Evolutionary conservation across 805 yeast species (phyloP).

Genomic region (Metschnikowia vanudenii): DNA sequence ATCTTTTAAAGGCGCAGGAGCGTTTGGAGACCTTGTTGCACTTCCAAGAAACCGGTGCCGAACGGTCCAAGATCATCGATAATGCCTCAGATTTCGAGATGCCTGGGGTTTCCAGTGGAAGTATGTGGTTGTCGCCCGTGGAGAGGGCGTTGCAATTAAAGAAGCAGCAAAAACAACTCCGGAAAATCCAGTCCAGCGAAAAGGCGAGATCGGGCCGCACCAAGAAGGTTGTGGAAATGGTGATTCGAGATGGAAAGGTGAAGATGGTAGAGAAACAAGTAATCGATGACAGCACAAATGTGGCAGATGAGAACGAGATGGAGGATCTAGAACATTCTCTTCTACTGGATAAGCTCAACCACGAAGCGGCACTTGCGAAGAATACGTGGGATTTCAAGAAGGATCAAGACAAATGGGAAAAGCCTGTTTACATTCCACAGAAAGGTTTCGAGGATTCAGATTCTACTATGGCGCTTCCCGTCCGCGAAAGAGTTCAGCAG

Average conservation of each 20-base stretch:
- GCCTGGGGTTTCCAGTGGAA: slow-evolving; percentile 46
- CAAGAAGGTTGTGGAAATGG: slow-evolving; percentile 70
- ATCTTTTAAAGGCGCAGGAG: slow-evolving; percentile 65
- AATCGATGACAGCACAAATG: slow-evolving; percentile 23
- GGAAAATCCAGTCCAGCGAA: slow-evolving; percentile 61
- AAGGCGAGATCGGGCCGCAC: slow-evolving; percentile 64
- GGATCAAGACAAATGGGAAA: slow-evolving; percentile 55
- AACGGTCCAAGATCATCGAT: slow-evolving; percentile 89
- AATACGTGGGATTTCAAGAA: slow-evolving; percentile 60
- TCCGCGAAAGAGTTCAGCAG: slow-evolving; percentile 17
- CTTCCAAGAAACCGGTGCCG: slow-evolving; percentile 84
- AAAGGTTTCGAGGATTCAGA: not conserved
- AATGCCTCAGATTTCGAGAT: slow-evolving; percentile 86
- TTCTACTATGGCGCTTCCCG: not conserved
- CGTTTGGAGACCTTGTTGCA: slow-evolving; percentile 69
- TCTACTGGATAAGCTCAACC: slow-evolving; percentile 21
- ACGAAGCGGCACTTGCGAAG: slow-evolving; percentile 32
- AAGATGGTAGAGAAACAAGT: slow-evolving; percentile 50
- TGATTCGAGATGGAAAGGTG: slow-evolving; percentile 79
- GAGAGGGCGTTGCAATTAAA: slow-evolving; percentile 87
- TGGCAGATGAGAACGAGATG: slow-evolving; percentile 36
- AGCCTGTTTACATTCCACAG: slow-evolving; percentile 41
- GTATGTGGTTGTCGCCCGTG: slow-evolving; percentile 80
- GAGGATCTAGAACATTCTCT: slow-evolving; percentile 36
- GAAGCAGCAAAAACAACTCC: slow-evolving; percentile 73